Conservation (phyloP, 495 filamentous ascomycete genomes). For the Opeltia flavorubescens region DNA sequence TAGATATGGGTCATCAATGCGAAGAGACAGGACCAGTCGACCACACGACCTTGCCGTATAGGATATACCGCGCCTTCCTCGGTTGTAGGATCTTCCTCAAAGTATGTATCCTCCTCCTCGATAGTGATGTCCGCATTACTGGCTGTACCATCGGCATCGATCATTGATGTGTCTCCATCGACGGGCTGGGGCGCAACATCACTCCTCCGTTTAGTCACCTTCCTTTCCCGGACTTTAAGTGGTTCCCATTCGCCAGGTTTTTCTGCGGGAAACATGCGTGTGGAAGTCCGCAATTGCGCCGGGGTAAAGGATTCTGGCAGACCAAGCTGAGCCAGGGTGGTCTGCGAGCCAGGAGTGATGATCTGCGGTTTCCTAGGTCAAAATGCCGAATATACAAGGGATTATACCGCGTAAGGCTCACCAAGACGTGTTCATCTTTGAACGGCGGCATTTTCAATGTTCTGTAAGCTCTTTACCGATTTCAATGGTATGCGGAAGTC, state of each 20-base stretch:
- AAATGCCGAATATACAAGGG: neutral
- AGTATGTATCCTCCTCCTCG: conserved; percentile 37
- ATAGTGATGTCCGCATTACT: conserved; percentile 4
- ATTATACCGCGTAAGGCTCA: conserved; percentile 21
- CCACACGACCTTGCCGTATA: conserved; percentile 68
- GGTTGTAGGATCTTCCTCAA: conserved; percentile 76
- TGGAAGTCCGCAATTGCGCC: conserved; percentile 63
- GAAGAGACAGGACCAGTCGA: conserved; percentile 81
- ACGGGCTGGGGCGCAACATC: conserved; percentile 37
- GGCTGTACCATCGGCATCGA: neutral
- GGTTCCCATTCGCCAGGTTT: conserved; percentile 72
- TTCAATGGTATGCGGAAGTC: no score
- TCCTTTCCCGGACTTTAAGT: conserved; percentile 58
- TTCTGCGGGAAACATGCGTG: conserved; percentile 84
- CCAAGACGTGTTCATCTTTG: conserved; percentile 64
- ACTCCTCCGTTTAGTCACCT: conserved; percentile 22
- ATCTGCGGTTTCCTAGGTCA: conserved; percentile 34
- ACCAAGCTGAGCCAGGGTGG: conserved; percentile 85
- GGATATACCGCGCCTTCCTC: conserved; percentile 85
- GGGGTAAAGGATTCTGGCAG: conserved; percentile 84
- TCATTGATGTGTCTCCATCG: conserved; percentile 11
- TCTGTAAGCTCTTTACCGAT: no score
- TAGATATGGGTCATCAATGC: conserved; percentile 81
- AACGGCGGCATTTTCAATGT: conserved; percentile 54
- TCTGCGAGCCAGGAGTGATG: conserved; percentile 88